Percentiles rank a stretch among this genome's conserved stretches.
phyloP scores from a whole-genome alignment of 345 rosid genomes.

The Dovyalis caffra region DNA sequence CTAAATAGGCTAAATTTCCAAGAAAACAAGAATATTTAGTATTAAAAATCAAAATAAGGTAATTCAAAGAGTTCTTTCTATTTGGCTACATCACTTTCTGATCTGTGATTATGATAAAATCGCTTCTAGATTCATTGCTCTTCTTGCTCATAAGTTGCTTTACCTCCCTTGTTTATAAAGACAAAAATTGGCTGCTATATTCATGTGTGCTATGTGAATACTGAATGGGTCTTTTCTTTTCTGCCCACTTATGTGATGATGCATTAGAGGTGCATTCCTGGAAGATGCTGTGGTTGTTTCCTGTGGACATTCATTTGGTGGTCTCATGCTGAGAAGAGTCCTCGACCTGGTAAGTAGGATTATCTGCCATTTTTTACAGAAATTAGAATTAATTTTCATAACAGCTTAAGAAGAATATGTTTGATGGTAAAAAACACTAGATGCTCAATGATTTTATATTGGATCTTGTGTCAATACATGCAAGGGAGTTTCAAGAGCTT shows the following conservation, averaged over 20 bases:
- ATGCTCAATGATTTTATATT: neutral
- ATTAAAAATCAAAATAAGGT: neutral
- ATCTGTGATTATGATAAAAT: neutral
- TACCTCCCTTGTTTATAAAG: no score
- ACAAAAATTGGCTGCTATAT: neutral
- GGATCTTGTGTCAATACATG: neutral
- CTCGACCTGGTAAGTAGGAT: conserved; percentile 64
- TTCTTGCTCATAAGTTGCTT: neutral
- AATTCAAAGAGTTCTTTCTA: neutral
- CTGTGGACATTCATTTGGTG: conserved; percentile 99
- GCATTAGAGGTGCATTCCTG: conserved; percentile 83
- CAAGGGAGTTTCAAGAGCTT: neutral
- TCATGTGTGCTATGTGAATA: neutral
- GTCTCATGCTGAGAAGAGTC: conserved; percentile 89
- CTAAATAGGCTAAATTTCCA: neutral
- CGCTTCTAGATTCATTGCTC: neutral
- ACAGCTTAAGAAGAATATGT: neutral
- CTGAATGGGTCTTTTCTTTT: conserved; percentile 8
- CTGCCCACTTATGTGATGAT: conserved; percentile 18
- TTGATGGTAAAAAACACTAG: neutral
- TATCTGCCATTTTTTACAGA: neutral
- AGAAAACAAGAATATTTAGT: neutral
- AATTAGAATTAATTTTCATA: neutral
- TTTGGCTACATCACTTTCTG: neutral
- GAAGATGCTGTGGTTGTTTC: conserved; percentile 93